phyloP scores from a whole-genome alignment of 78 protist genomes.

The Dictyostelium purpureum region DNA sequence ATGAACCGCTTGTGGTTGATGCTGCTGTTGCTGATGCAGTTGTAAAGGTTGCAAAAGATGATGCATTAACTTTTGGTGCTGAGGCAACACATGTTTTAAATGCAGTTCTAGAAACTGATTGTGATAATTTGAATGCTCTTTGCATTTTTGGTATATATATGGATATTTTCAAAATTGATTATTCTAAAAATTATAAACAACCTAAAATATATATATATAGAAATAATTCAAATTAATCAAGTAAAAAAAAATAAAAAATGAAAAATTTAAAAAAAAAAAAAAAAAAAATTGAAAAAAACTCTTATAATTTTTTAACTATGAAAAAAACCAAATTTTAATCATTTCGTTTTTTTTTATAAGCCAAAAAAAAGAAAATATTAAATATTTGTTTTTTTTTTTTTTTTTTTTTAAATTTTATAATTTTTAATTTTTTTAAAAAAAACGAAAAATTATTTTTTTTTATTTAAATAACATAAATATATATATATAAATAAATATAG shows the following conservation, averaged over 20 bases:
- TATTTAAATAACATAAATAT: background rate
- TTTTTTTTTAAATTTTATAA: background rate
- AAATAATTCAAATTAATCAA: background rate
- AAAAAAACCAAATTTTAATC: background rate
- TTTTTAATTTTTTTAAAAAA: background rate
- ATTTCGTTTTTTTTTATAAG: too few species aligned
- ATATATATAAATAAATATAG: background rate
- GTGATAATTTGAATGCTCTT: background rate
- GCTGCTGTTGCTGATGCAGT: background rate
- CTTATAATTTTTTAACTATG: too few species aligned
- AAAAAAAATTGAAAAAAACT: constrained; percentile 26
- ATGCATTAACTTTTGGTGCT: background rate
- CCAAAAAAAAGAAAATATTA: background rate
- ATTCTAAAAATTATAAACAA: too few species aligned
- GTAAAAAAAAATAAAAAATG: background rate
- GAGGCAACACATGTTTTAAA: background rate
- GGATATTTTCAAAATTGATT: background rate
- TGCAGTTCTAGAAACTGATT: background rate
- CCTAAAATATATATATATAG: background rate
- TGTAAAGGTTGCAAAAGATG: background rate
- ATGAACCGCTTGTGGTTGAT: too few species aligned
- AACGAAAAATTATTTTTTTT: background rate
- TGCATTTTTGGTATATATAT: background rate
- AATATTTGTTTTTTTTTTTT: background rate
- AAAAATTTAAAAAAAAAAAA: background rate